phyloP scores from a whole-genome alignment of 768 basidiomycete species.

The Lentinula lateritia region DNA sequence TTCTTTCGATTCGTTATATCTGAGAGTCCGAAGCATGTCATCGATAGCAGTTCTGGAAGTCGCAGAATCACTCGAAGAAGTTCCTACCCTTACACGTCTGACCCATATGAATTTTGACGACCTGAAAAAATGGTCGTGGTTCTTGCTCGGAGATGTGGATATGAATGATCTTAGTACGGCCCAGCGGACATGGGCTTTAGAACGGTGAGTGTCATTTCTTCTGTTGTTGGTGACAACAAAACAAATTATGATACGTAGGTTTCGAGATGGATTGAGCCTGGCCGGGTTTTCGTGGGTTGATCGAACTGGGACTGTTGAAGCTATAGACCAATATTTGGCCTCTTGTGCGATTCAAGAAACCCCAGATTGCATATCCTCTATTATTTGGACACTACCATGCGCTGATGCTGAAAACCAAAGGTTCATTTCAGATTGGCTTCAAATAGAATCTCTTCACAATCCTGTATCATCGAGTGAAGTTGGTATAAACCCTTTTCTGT shows the following conservation, averaged over 20 bases:
- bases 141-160: not conserved
- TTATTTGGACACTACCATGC: not conserved
- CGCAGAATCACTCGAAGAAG: not conserved
- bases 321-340: not conserved
- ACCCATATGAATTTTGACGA: not conserved
- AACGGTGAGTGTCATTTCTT: not conserved
- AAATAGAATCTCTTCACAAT: not conserved
- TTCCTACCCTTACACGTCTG: not conserved
- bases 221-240: not conserved
- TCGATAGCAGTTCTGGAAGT: not conserved
- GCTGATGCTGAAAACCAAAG: not conserved
- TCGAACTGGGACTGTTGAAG: not conserved
- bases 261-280: not conserved
- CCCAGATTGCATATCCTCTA: not conserved
- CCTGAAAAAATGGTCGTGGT: not conserved
- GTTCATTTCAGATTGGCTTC: not conserved
- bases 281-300: conserved; percentile 2
- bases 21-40: not conserved
- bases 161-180: not conserved
- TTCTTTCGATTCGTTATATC: not conserved
- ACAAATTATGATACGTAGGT: not conserved
- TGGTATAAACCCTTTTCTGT: too few species aligned
- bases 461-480: too few species aligned
- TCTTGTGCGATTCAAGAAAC: not conserved
- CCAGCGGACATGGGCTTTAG: not conserved